Percentiles rank a stretch among this genome's conserved stretches.
phyloP scores from a whole-genome alignment of 1,139 yeast species.

The Blastobotrys buckinghamii region DNA sequence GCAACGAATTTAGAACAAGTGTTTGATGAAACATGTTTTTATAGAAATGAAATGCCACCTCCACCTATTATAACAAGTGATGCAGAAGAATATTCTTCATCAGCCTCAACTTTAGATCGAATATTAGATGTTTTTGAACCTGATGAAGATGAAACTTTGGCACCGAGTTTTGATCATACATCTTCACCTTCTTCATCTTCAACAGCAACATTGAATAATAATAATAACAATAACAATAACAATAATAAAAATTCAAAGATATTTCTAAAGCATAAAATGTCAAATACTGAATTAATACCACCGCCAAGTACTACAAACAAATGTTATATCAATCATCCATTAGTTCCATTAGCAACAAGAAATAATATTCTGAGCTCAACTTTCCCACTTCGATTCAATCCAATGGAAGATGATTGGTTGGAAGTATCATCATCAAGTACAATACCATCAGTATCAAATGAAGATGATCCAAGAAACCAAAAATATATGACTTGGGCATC shows the following conservation, averaged over 20 bases:
- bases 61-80: constrained; percentile 1
- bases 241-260: background rate
- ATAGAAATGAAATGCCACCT: constrained; percentile 15
- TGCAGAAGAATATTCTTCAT: constrained; percentile 13
- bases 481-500: constrained; percentile 20
- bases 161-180: background rate
- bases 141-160: constrained; percentile 5
- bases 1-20: constrained; percentile 18
- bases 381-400: constrained; percentile 21
- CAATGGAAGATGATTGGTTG: constrained; percentile 28
- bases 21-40: constrained; percentile 19
- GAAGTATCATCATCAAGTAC: constrained; percentile 14
- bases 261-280: background rate
- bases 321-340: constrained; percentile 18
- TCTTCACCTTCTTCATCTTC: background rate
- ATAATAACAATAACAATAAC: background rate
- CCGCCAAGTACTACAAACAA: constrained; percentile 7
- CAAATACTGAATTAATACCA: constrained; percentile 6
- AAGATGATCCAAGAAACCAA: constrained; percentile 6
- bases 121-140: constrained; percentile 23
- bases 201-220: background rate
- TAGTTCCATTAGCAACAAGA: constrained; percentile 24
- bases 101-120: constrained; percentile 28
- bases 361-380: constrained; percentile 20
- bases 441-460: constrained; percentile 2